These are phyloP conservation scores for Backusella sp. DNA, from an alignment of 192 early-diverging fungal genomes.

Conservation along the genomic window DNA sequence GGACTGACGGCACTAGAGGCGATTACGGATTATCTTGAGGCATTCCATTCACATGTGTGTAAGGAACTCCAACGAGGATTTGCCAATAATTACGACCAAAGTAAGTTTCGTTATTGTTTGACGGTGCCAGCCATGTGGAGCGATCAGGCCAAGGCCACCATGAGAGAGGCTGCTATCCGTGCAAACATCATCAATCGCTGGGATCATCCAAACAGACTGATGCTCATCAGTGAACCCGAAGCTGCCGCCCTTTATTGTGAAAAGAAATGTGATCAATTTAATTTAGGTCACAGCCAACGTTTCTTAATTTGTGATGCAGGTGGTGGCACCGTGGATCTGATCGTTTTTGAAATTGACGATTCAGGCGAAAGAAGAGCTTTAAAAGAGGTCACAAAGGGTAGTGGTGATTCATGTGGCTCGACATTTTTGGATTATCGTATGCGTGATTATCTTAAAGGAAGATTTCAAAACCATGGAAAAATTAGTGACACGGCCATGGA, in stretches of 20 bases:
- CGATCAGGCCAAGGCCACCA: constrained; percentile 47
- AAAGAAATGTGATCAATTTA: constrained; percentile 45
- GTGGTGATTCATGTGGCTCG: constrained; percentile 52
- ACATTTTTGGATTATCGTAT: constrained; percentile 51
- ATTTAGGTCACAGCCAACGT: constrained; percentile 40
- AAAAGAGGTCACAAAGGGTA: constrained; percentile 51
- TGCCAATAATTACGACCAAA: constrained; percentile 42
- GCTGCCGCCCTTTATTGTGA: constrained; percentile 51
- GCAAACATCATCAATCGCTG: constrained; percentile 42
- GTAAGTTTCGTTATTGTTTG: constrained; percentile 45
- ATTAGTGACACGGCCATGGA: constrained; percentile 31
- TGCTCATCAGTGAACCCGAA: constrained; percentile 40
- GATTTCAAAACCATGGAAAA: constrained; percentile 35
- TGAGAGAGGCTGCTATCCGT: constrained; percentile 47
- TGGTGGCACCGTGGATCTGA: constrained; percentile 54
- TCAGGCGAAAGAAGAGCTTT: constrained; percentile 28
- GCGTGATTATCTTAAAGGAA: constrained; percentile 43
- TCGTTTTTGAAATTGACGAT: constrained; percentile 9
- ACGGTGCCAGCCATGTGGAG: constrained; percentile 53
- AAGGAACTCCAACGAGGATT: constrained; percentile 42
- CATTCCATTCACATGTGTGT: constrained; percentile 39
- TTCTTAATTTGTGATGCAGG: constrained; percentile 56
- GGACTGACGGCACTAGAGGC: constrained; percentile 44
- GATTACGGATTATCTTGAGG: constrained; percentile 54
- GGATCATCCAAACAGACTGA: constrained; percentile 45